These are phyloP conservation scores for Vachellia pachyceras DNA, from an alignment of 306 rosid species.

Conservation along the genomic window DNA sequence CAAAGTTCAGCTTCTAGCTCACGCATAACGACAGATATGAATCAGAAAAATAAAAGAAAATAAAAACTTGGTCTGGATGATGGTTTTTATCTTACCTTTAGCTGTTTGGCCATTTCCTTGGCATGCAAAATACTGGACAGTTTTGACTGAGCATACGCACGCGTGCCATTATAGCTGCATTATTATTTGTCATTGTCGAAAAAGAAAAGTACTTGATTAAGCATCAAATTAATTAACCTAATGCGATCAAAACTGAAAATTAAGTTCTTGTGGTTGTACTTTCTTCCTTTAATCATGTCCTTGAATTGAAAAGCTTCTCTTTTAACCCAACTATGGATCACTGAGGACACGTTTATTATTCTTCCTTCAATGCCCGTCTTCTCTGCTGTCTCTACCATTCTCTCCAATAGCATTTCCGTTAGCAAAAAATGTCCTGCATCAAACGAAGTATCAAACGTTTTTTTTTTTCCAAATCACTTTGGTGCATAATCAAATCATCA, in stretches of 20 bases:
- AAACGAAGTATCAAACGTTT: not conserved
- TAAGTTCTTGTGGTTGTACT: constrained; percentile 45
- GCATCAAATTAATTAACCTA: not conserved
- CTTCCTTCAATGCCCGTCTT: constrained; percentile 87
- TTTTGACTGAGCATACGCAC: constrained; percentile 92
- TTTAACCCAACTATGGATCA: constrained; percentile 87
- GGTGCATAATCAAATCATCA: not conserved
- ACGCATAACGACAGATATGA: not conserved
- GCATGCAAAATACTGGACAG: constrained; percentile 80
- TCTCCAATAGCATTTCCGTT: constrained; percentile 83
- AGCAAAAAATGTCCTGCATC: constrained; percentile 81
- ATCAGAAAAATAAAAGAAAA: not conserved
- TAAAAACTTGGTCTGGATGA: constrained; percentile 1
- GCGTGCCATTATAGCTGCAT: constrained; percentile 88
- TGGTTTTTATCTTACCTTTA: constrained; percentile 58
- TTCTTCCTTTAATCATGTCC: constrained; percentile 70
- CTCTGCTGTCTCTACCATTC: constrained; percentile 83
- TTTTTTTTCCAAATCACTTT: not conserved
- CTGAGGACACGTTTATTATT: constrained; percentile 83
- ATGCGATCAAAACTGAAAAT: not conserved
- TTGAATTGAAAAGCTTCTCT: constrained; percentile 65
- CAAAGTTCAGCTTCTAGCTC: constrained; percentile 11
- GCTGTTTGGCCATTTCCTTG: constrained; percentile 81
- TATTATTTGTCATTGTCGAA: constrained; percentile 23
- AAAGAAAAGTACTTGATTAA: not conserved